Percentiles rank a stretch among this genome's conserved stretches.
Evolutionary conservation across 768 basidiomycete species (phyloP).

Genomic region (Grammothele lineata): DNA sequence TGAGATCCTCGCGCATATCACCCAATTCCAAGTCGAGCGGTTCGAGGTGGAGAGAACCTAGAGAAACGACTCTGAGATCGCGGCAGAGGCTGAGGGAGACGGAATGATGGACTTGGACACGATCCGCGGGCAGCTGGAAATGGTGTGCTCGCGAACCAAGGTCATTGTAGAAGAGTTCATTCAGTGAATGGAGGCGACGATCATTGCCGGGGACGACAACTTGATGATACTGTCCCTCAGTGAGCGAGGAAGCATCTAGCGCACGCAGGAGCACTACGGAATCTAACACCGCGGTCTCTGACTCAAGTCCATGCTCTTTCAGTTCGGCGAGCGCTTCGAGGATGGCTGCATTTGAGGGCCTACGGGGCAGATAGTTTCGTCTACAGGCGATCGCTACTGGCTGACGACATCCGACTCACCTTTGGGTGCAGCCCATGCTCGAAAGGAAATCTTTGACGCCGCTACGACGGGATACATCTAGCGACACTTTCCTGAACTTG

Average conservation of each 20-base stretch:
- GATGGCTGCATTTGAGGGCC: neutral
- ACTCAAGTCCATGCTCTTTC: too few species aligned
- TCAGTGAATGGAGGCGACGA: neutral
- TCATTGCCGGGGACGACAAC: conserved; percentile 6
- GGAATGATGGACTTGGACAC: conserved; percentile 1
- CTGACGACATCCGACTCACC: conserved; percentile 19
- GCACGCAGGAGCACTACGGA: neutral
- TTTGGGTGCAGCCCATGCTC: conserved; percentile 36
- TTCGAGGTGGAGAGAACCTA: conserved; percentile 17
- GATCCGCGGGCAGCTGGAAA: neutral
- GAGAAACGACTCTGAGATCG: conserved; percentile 12
- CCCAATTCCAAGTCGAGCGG: conserved; percentile 26
- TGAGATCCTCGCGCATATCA: conserved; percentile 33
- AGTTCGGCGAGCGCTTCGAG: neutral
- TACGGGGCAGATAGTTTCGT: neutral
- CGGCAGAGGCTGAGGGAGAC: conserved; percentile 12
- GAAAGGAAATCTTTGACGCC: conserved; percentile 20
- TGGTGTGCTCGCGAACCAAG: neutral
- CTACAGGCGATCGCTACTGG: too few species aligned
- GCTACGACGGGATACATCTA: conserved; percentile 9
- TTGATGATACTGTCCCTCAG: conserved; percentile 17
- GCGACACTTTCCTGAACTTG: conserved; percentile 20
- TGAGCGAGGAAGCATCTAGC: conserved; percentile 6
- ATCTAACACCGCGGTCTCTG: neutral
- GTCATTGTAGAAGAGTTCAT: conserved; percentile 13